phyloP scores from a whole-genome alignment of 495 filamentous ascomycete species.

The Annulohypoxylon moriforme region DNA sequence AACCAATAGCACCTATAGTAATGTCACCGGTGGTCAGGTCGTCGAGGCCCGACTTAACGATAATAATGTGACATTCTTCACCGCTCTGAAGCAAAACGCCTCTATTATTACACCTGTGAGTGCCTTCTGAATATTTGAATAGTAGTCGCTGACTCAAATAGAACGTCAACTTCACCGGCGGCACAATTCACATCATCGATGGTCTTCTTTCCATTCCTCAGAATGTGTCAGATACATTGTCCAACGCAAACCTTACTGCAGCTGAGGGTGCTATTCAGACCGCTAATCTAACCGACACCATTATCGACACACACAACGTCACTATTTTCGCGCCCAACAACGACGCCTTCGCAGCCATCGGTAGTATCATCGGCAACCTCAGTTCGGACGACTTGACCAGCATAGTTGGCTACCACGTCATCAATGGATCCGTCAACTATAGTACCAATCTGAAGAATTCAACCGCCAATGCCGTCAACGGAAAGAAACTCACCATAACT shows the following conservation, averaged over 20 bases:
- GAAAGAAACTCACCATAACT: constrained; percentile 63
- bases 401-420: constrained; percentile 69
- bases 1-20: constrained; percentile 60
- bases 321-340: constrained; percentile 75
- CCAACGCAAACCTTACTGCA: constrained; percentile 65
- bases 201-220: constrained; percentile 65
- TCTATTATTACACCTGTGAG: constrained; percentile 53
- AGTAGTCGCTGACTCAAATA: constrained; percentile 20
- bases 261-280: constrained; percentile 65
- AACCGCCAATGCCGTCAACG: constrained; percentile 58
- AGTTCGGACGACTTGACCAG: constrained; percentile 57
- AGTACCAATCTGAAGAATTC: constrained; percentile 56
- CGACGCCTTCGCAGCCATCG: constrained; percentile 70
- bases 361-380: constrained; percentile 60
- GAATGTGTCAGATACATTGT: constrained; percentile 61
- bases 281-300: constrained; percentile 54
- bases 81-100: constrained; percentile 51
- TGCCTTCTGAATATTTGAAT: neutral
- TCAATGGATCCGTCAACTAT: constrained; percentile 66
- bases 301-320: constrained; percentile 60
- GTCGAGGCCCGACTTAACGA: constrained; percentile 49
- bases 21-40: constrained; percentile 56
- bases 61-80: constrained; percentile 53
- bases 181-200: constrained; percentile 75
- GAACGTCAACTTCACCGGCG: constrained; percentile 71